phyloP scores from a whole-genome alignment of 2,329 filamentous ascomycete genomes.

The Elsinoe necatrix region DNA sequence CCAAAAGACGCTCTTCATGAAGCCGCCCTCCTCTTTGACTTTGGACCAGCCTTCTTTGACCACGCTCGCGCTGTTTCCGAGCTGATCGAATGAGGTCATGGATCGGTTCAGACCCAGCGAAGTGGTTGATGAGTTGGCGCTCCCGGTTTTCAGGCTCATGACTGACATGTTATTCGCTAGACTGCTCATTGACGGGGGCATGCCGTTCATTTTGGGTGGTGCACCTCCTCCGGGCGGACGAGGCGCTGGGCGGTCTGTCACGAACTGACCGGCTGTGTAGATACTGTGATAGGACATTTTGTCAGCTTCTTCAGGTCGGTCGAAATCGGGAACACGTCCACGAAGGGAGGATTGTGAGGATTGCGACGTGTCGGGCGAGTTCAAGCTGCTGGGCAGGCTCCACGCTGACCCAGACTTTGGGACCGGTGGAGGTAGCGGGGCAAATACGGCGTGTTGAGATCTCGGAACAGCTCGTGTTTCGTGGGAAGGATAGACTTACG shows the following conservation, averaged over 20 bases:
- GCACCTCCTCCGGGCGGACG: constrained; percentile 60
- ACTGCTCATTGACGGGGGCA: constrained; percentile 65
- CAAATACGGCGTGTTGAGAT: constrained; percentile 11
- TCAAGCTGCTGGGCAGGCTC: neutral
- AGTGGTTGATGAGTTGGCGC: constrained; percentile 28
- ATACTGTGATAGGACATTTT: constrained; percentile 36
- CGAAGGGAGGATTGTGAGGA: neutral
- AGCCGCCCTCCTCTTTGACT: constrained; percentile 81
- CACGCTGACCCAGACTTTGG: constrained; percentile 11
- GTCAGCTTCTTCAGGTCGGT: constrained; percentile 7
- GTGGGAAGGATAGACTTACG: constrained; percentile 6
- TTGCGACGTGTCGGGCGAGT: neutral
- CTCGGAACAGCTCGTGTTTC: constrained; percentile 13
- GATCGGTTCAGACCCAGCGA: constrained; percentile 32
- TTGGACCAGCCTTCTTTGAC: constrained; percentile 64
- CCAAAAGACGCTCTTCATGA: constrained; percentile 74
- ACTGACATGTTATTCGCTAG: constrained; percentile 68
- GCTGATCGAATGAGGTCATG: constrained; percentile 33
- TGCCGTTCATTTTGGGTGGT: constrained; percentile 52
- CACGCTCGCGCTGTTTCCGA: constrained; percentile 30
- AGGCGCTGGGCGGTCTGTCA: constrained; percentile 94
- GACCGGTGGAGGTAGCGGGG: constrained; percentile 5
- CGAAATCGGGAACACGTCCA: neutral
- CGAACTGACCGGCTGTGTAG: constrained; percentile 64
- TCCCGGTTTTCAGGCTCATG: constrained; percentile 62